Conservation (phyloP, 2,329 filamentous ascomycete genomes). For the Calonectria hongkongensis region DNA sequence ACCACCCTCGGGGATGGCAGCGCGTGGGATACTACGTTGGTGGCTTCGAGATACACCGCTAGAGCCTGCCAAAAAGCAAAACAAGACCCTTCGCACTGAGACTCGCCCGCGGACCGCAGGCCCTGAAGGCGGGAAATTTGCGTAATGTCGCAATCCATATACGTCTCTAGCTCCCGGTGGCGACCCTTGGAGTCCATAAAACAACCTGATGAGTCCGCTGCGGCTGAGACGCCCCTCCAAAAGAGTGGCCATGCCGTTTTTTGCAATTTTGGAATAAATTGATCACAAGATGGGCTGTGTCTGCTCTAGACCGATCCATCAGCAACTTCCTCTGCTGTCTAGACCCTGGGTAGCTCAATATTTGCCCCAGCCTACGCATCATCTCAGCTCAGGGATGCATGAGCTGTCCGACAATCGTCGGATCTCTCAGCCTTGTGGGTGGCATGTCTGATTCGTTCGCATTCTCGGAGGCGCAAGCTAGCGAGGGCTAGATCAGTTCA, state of each 20-base stretch:
- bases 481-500: background rate
- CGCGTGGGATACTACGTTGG: conserved; percentile 10
- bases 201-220: background rate
- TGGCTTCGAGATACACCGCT: conserved; percentile 16
- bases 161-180: conserved; percentile 11
- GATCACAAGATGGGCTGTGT: background rate
- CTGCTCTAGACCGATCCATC: background rate
- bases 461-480: background rate
- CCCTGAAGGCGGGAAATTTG: conserved; percentile 1
- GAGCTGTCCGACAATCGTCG: background rate
- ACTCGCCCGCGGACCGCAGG: background rate
- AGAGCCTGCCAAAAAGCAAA: background rate
- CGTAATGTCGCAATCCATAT: background rate
- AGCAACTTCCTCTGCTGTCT: background rate
- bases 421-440: background rate
- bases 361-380: background rate
- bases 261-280: background rate
- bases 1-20: background rate
- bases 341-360: background rate
- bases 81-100: background rate
- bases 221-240: background rate
- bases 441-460: background rate
- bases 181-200: background rate
- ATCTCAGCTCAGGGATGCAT: background rate
- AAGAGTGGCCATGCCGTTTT: background rate